Evolutionary conservation across 176 grass and related monocot species (phyloP), one percentile per base, ranked within the genome.

Genomic region (Cymbopogon citratus): DNA sequence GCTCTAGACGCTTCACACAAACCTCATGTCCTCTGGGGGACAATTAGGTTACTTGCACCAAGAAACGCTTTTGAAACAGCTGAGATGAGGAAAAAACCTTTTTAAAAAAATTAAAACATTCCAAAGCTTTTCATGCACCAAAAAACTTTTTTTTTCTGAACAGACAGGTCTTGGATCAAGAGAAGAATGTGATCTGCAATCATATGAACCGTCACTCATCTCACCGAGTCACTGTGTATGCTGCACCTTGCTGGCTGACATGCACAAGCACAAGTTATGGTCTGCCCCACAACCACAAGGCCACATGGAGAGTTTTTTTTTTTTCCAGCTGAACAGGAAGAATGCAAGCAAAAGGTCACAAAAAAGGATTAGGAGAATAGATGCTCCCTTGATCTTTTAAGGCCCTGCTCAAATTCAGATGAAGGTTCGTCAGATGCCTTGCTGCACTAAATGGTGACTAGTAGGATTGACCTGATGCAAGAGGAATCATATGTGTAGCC

Each of bases 361-460:
- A 40, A 78, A 78, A 75, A 63, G 68, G 57, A 24, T 70, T 21
- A 15, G 49, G 87, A 84, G 82, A 89, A 89, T 89, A 81, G 43
- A 89, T 85, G 72, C 87, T 35, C 78, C 3, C 5, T 77, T 9
- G 21, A n/a, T 81, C 72, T 81, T 89, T 71, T 76, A 62, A 76
- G 71, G 82, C 43, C 46, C 2, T 59, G 36, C 35, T 72, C 65
- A 85, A 85, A 81, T 71, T 85, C 83, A 38, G 11, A 71, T 24
- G 87, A 89, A 81, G 73, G 78, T 85, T 81, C 83, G 52, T 66
- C 6, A 62, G 75, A 89, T 81, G 77, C 83, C 72, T 70, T 80
- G 43, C 9, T 80, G 81, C 69, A 33, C 64, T 26, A 69, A 14
- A 29, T 69, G 69, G 51, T 69, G 68, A 18, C 27, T 49, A 25